These are phyloP conservation scores for Cladosporium sp. DNA, from an alignment of 2,329 filamentous ascomycete genomes.

Conservation along the genomic window DNA sequence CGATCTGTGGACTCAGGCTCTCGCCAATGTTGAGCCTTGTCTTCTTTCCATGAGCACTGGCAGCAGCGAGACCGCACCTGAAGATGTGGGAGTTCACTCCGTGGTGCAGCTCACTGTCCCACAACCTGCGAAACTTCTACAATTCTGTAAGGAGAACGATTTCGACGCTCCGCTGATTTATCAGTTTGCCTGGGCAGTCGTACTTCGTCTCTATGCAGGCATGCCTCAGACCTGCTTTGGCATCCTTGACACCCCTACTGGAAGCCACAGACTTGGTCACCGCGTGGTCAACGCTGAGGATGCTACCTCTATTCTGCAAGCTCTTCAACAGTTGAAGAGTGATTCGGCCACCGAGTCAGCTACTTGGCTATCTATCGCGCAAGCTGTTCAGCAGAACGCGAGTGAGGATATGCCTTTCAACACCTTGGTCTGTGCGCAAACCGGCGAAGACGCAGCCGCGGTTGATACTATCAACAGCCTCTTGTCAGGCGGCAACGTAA, in stretches of 20 bases:
- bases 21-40: background rate
- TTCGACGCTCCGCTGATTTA: background rate
- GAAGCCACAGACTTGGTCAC: background rate
- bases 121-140: conserved; percentile 2
- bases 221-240: conserved; percentile 2
- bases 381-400: background rate
- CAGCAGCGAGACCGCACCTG: background rate
- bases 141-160: conserved; percentile 11
- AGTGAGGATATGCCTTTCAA: background rate
- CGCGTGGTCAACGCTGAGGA: background rate
- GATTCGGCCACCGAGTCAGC: conserved; percentile 1
- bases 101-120: background rate
- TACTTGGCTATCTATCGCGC: background rate
- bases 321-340: background rate
- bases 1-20: background rate
- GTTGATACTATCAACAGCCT: conserved; percentile 3
- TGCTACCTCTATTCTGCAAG: background rate
- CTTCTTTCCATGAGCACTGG: background rate
- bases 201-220: conserved; percentile 6
- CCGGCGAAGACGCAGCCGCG: background rate
- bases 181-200: conserved; percentile 8
- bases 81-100: background rate
- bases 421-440: conserved; percentile 2
- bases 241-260: background rate
- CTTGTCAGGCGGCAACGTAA: conserved; percentile 2